Base-by-base conservation (phyloP, 345 rosid species). In the Eucalyptus sp. region DNA sequence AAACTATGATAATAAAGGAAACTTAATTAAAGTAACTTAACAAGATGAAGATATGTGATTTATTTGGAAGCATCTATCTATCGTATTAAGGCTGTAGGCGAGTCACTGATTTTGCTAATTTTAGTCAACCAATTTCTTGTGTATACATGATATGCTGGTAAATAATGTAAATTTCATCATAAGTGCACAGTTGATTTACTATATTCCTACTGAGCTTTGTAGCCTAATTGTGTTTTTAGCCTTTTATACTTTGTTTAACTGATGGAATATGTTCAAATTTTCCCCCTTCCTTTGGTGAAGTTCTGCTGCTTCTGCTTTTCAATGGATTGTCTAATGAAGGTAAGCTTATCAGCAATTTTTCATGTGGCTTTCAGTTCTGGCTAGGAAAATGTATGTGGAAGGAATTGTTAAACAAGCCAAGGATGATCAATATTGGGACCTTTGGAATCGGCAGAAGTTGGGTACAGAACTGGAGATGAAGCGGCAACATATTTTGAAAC, bases 361-460 rank as follows among this genome's bases (percentile, higher is more conserved):
- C 87, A 48, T 85, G 50, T 90, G 93, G 88, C 66, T 93, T 91
- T 90, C 95, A 97, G 99, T 94, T 90, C 90, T 96, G 96, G 97
- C 97, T 66, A 95, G 94, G 93, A 96, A 94, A 93, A 90, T 92
- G 91, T 94, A 94, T 87, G 87, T 96, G 90, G 97, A 98, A 90
- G 98, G 97, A 87, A 92, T 96, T 90, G 90, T 95, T 76, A 96
- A 95, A 92, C 99, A 98, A 95, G 95, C 98, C 90, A 94, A 95
- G 86, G 98, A 98, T 91, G 89, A 91, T 87, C 96, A 89, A 86
- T 97, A 96, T 89, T 94, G 96, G 98, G 98, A 98, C 81, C 94
- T 97, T 50, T 97, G 99, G 99, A 94, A 94, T 93, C 94, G 91
- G 90, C 99, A 94, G 93, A 96, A 93, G 94, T 92, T 97, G 94